Percentiles rank a stretch among this genome's conserved stretches.
Conservation (phyloP, 1,284 basidiomycete species). For the Trichosporon coremiiforme region DNA sequence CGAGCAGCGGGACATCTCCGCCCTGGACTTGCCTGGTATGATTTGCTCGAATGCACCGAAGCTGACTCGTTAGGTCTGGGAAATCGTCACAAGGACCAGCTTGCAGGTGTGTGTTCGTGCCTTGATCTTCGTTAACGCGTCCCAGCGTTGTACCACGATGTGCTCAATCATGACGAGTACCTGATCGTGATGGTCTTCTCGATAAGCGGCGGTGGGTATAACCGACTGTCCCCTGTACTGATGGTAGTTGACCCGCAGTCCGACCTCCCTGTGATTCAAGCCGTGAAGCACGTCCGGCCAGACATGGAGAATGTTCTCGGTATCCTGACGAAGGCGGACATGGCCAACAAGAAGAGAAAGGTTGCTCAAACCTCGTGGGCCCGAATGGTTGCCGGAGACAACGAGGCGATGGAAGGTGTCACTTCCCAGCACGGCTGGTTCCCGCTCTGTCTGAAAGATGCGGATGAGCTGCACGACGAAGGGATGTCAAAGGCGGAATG, state of each 20-base stretch:
- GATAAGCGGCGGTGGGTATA: not conserved
- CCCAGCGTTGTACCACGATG: not conserved
- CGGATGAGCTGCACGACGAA: not conserved
- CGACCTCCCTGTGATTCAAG: not conserved
- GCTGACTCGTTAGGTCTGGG: not conserved
- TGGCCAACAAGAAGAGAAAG: too few relatives aligned
- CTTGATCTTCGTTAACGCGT: too few relatives aligned
- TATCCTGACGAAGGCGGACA: not conserved
- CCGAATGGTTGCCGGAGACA: not conserved
- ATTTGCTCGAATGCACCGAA: not conserved
- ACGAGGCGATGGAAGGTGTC: not conserved
- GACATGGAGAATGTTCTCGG: not conserved
- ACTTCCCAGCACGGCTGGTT: not conserved
- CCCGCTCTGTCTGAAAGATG: not conserved
- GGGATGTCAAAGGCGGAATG: not conserved
- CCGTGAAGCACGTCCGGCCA: not conserved
- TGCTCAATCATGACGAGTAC: not conserved
- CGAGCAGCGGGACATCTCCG: constrained; percentile 6
- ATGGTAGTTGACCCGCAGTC: not conserved
- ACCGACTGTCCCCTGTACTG: not conserved
- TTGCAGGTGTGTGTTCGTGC: not conserved
- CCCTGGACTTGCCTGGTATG: not conserved
- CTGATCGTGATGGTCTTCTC: not conserved
- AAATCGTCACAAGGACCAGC: not conserved
- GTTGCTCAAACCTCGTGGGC: not conserved